Evolutionary conservation across 2,329 filamentous ascomycete genomes (phyloP).

Genomic region (Xylaria sp.): DNA sequence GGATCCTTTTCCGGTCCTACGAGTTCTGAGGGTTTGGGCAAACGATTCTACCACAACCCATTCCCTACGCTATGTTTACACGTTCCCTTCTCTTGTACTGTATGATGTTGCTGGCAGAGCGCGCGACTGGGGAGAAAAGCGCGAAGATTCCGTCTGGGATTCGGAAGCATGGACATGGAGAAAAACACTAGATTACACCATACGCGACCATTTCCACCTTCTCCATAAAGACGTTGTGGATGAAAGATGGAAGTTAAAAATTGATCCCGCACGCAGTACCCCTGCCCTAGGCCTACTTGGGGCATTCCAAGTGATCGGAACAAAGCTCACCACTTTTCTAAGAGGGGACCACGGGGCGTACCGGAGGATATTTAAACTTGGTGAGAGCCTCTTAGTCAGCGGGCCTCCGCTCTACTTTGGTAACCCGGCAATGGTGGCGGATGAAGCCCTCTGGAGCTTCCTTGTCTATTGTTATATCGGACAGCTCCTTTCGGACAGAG

Average conservation of each 20-base stretch:
- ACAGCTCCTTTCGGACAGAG: conserved; percentile 16
- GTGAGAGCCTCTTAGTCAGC: not conserved
- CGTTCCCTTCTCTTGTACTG: conserved; percentile 52
- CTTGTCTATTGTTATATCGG: conserved; percentile 33
- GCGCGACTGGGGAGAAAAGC: conserved; percentile 44
- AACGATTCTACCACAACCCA: conserved; percentile 46
- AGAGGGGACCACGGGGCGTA: not conserved
- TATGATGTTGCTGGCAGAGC: conserved; percentile 49
- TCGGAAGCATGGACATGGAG: not conserved
- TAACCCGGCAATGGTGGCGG: not conserved
- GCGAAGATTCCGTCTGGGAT: not conserved
- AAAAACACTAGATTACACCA: not conserved
- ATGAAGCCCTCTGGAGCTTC: conserved; percentile 23
- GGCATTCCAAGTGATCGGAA: not conserved
- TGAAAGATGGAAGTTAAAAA: not conserved
- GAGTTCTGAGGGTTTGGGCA: conserved; percentile 54
- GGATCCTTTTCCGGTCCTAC: conserved; percentile 52
- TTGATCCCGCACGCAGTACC: not conserved
- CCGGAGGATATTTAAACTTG: not conserved
- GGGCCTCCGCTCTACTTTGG: not conserved
- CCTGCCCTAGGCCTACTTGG: not conserved
- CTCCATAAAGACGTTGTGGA: not conserved
- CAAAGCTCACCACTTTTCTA: not conserved
- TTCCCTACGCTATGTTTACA: conserved; percentile 49
- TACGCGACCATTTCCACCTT: not conserved